These are phyloP conservation scores for Pachyrhizus erosus DNA, from an alignment of 306 rosid genomes.

Conservation along the genomic window DNA sequence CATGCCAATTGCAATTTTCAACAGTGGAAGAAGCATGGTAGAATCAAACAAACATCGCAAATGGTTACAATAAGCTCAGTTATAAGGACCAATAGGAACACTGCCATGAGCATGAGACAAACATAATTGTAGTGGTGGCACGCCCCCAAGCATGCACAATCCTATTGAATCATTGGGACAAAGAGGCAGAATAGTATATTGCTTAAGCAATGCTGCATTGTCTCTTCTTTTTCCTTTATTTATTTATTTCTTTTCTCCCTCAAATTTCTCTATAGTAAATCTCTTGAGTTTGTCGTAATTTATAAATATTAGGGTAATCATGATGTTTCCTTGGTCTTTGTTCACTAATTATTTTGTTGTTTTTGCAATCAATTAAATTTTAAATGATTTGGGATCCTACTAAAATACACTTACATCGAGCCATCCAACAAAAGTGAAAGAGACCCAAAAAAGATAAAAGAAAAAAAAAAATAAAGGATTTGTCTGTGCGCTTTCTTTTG, in stretches of 20 bases:
- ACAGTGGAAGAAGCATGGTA: constrained; percentile 12
- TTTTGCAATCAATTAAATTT: constrained; percentile 60
- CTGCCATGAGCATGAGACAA: constrained; percentile 27
- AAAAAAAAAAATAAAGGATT: background rate
- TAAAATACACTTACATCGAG: constrained; percentile 44
- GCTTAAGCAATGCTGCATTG: constrained; percentile 28
- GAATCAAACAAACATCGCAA: constrained; percentile 6
- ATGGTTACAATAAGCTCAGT: constrained; percentile 6
- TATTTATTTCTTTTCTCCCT: background rate
- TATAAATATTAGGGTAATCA: constrained; percentile 63
- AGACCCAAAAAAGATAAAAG: constrained; percentile 10
- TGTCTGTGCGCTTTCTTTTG: constrained; percentile 52
- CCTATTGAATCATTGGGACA: constrained; percentile 49
- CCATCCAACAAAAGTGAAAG: constrained; percentile 49
- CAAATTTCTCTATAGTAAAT: constrained; percentile 29
- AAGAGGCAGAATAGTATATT: constrained; percentile 41
- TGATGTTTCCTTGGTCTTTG: constrained; percentile 65
- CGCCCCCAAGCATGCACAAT: constrained; percentile 59
- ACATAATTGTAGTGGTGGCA: constrained; percentile 48
- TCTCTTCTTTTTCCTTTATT: background rate
- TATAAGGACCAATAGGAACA: constrained; percentile 23
- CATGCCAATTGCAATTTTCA: constrained; percentile 14
- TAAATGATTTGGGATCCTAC: constrained; percentile 58
- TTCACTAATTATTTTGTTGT: constrained; percentile 76
- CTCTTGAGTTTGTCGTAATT: constrained; percentile 46